Evolutionary conservation across 208 protist species (phyloP).

Genomic region (Leishmania mexicana): DNA sequence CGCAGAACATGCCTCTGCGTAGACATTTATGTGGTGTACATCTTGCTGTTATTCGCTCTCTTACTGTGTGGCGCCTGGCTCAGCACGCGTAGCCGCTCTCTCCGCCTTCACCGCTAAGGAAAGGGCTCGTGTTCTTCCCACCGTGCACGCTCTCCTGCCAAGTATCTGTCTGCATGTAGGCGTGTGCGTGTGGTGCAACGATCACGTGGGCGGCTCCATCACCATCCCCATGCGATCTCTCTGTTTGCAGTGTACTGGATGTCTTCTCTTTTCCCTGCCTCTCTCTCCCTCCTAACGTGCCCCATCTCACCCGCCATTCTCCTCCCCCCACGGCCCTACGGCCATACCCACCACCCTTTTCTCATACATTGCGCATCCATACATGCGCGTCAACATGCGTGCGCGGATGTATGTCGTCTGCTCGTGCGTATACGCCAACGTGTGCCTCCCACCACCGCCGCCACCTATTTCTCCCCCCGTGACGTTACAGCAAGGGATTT

Average conservation of each 20-base stretch:
- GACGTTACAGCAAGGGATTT: background rate
- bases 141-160: background rate
- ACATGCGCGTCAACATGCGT: background rate
- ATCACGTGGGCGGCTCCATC: background rate
- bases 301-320: no score
- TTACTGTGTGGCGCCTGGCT: background rate
- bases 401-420: background rate
- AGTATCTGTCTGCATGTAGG: background rate
- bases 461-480: background rate
- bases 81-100: background rate
- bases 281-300: background rate
- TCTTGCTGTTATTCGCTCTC: background rate
- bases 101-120: background rate
- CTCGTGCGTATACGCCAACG: background rate
- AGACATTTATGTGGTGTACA: background rate
- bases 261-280: background rate
- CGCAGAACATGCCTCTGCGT: background rate
- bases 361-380: background rate
- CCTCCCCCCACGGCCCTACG: background rate
- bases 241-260: background rate
- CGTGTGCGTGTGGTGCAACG: background rate
- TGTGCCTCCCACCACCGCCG: background rate
- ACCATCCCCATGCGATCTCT: background rate
- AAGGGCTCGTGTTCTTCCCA: background rate
- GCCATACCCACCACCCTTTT: background rate